These are phyloP conservation scores for Gracilaria gracilis DNA, from an alignment of 23 red algal genomes.

Conservation along the genomic window DNA sequence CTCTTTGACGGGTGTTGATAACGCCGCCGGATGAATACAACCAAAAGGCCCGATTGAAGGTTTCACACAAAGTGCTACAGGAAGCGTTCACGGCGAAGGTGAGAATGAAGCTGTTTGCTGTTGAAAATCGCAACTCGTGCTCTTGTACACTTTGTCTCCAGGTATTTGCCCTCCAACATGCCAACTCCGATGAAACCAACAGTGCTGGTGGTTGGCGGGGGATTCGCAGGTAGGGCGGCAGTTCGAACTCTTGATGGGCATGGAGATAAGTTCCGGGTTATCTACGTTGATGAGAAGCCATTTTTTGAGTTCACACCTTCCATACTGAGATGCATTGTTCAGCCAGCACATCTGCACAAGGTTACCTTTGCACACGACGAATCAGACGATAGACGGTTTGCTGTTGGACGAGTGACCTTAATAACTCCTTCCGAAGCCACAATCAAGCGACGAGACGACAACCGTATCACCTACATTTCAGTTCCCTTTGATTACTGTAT, in stretches of 20 bases:
- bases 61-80: not conserved
- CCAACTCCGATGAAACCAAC: constrained; percentile 35
- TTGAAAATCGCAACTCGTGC: not conserved
- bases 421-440: constrained; percentile 49
- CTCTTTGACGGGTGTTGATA: not conserved
- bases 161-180: not conserved
- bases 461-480: constrained; percentile 20
- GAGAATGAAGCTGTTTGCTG: not conserved
- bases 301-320: constrained; percentile 80
- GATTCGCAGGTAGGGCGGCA: constrained; percentile 64
- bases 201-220: constrained; percentile 63
- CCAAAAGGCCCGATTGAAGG: not conserved
- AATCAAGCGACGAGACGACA: constrained; percentile 10
- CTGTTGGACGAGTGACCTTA: constrained; percentile 29
- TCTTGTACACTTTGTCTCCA: not conserved
- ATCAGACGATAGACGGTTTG: constrained; percentile 1
- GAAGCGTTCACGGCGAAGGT: not conserved
- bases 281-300: constrained; percentile 63
- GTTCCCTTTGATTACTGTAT: constrained; percentile 64
- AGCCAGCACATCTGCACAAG: constrained; percentile 41
- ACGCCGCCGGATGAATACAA: not conserved
- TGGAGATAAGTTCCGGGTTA: constrained; percentile 26
- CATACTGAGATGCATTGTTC: constrained; percentile 58
- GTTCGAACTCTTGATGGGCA: constrained; percentile 27
- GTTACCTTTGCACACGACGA: constrained; percentile 59